These are phyloP conservation scores for Lodderomyces oxycetoniae DNA, from an alignment of 1,139 yeast species.

Conservation along the genomic window DNA sequence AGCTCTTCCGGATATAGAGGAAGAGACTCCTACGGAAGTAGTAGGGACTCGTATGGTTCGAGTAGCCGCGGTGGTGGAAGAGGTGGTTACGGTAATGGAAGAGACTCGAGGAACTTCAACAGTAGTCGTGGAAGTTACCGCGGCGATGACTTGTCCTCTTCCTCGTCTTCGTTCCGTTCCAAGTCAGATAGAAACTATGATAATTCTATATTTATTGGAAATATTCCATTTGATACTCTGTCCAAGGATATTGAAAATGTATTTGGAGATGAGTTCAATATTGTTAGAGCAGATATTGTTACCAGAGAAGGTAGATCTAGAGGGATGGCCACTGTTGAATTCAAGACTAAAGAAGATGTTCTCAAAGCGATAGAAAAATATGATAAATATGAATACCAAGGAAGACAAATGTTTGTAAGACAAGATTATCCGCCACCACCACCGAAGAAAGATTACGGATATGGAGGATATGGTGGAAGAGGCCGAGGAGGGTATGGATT, in stretches of 20 bases:
- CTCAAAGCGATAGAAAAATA: slow-evolving; percentile 66
- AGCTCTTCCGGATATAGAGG: slow-evolving; percentile 13
- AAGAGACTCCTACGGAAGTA: slow-evolving; percentile 4
- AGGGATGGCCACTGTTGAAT: slow-evolving; percentile 94
- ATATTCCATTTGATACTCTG: slow-evolving; percentile 62
- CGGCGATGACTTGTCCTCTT: slow-evolving; percentile 7
- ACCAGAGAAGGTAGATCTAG: slow-evolving; percentile 79
- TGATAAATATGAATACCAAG: slow-evolving; percentile 64
- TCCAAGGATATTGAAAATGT: slow-evolving; percentile 56
- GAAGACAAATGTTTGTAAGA: slow-evolving; percentile 85
- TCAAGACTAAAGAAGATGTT: slow-evolving; percentile 62
- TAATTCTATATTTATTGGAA: slow-evolving; percentile 69
- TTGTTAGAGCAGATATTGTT: slow-evolving; percentile 82
- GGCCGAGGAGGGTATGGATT: slow-evolving; percentile 6
- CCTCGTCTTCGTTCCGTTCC: slow-evolving; percentile 26
- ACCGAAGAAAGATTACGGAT: slow-evolving; percentile 20
- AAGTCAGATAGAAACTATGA: slow-evolving; percentile 62
- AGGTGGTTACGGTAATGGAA: slow-evolving; percentile 20
- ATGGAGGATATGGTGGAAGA: slow-evolving; percentile 6
- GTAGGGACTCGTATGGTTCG: slow-evolving; percentile 9
- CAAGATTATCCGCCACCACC: slow-evolving; percentile 82
- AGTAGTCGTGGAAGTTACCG: slow-evolving; percentile 18
- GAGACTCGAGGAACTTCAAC: slow-evolving; percentile 10
- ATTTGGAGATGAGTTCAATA: slow-evolving; percentile 62
- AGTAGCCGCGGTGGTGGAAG: slow-evolving; percentile 19